These are phyloP conservation scores for Paxillus rubicundulus DNA, from an alignment of 768 basidiomycete species.

Conservation along the genomic window DNA sequence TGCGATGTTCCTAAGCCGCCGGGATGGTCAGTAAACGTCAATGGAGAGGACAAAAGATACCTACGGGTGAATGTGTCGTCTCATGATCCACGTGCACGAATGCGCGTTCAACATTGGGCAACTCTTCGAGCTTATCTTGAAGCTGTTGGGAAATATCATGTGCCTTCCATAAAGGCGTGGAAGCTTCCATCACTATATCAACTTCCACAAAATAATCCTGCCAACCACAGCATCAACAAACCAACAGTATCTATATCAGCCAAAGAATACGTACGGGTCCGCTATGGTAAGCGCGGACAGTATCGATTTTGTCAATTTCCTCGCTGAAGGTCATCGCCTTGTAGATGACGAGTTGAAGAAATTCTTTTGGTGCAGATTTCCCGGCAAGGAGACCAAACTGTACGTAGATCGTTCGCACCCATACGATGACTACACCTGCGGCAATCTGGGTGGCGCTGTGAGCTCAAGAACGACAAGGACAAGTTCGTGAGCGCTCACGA, in stretches of 20 bases:
- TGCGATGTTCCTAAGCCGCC: conserved; percentile 43
- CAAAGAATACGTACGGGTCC: conserved; percentile 53
- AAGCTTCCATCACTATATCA: conserved; percentile 89
- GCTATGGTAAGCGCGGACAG: conserved; percentile 90
- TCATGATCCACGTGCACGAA: conserved; percentile 97
- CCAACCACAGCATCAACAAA: not conserved
- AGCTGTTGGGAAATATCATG: conserved; percentile 82
- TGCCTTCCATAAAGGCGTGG: conserved; percentile 86
- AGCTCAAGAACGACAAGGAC: not conserved
- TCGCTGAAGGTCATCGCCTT: conserved; percentile 85
- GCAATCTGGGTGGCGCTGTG: conserved; percentile 54
- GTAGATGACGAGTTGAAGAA: conserved; percentile 88
- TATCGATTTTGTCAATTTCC: conserved; percentile 85
- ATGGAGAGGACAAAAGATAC: conserved; percentile 12
- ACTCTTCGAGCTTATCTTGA: conserved; percentile 84
- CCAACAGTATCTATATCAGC: not conserved
- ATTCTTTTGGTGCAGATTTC: conserved; percentile 88
- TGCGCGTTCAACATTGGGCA: conserved; percentile 89
- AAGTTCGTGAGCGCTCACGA: conserved; percentile 45
- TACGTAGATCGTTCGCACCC: conserved; percentile 70
- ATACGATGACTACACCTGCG: conserved; percentile 73
- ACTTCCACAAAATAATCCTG: conserved; percentile 93
- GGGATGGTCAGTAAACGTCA: not conserved
- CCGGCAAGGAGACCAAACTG: conserved; percentile 90
- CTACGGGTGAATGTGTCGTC: conserved; percentile 71